Evolutionary conservation across 2,329 filamentous ascomycete species (phyloP), one percentile per base, ranked within the genome.

Genomic region (Clonostachys chloroleuca): DNA sequence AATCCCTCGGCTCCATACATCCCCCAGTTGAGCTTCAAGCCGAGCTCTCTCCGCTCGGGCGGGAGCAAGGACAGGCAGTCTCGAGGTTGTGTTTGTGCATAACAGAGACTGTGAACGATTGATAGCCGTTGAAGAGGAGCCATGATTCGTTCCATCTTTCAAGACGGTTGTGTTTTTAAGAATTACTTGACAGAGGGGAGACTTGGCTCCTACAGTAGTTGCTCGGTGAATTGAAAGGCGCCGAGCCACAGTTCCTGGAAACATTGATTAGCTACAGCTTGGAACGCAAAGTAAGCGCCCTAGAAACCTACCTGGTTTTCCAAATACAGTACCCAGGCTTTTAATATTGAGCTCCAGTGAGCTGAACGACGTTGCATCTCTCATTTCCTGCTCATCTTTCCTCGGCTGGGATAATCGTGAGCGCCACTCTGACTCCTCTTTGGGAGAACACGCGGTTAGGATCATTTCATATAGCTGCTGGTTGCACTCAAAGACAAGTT

Each of bases 341-440:
- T 84, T 86, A 58, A 95, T 81, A 43, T 86, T 77, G 34, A 92
- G 66, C 18, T 77, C 77, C 44, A 92, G 66, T n/a, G 78, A 85
- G 52, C 79, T 83, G 50, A 83, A 81, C 34, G 83, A 56, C 64
- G 70, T 58, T 57, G 73, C 55, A 58, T 77, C 65, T 58, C 66
- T 58, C 56, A 70, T 59, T 24, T 69, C 75, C 17, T 73, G 67
- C 14, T 74, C 68, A 44, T 80, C 74, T 52, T 72, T 73, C 17
- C 66, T 68, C 9, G 73, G 66, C 35, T 74, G 72, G 33, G 73
- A 65, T 18, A 96, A 71, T n/a, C 84, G 79, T 14, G 71, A 74
- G 52, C 85, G 84, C 92, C 94, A 99, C 56, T 86, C 82, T 42
- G 79, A 71, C 57, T 94, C 89, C 62, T 99, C 92, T 39, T 78